Base-by-base conservation (phyloP, 139 green algal genomes). In the Bryopsis sp. region DNA sequence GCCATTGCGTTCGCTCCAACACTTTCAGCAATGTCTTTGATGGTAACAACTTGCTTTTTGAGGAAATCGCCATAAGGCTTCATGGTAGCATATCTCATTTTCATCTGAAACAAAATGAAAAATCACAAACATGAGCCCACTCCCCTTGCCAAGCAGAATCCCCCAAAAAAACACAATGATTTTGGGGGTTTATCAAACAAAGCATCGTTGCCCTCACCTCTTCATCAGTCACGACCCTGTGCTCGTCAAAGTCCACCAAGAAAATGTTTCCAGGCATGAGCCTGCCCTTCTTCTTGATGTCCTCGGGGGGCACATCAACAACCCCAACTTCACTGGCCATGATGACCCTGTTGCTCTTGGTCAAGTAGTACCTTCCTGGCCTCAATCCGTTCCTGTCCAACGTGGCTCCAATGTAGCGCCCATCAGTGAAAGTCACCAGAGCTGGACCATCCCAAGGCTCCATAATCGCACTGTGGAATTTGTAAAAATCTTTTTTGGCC, bases 261-360 rank as follows among this genome's bases (percentile, higher is more conserved):
- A 97, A 88, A 81, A 97, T 96, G 79, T 97, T 97, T 50, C 92
- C 92, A 3, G 92, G 92, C 79, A 90, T 94, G n/a, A 97, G 84
- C 19, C 92, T 84, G 7, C 92, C 92, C 83, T 97, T 97, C 47
- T 72, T 72, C 28, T 74, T 75, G 50, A 97, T 75, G 33, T 97
- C 83, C 60, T 88, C 85, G 39, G 75, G 78, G 29, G 77, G 62
- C 1, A 97, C 73, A 74, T 97, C 92, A n/a, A 97, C 92, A 34
- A 98, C 92, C 31, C 92, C 92, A 29, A 95, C 88, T 80, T 93
- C 79, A 24, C 65, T 79, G 2, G 46, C 80, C 78, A 86, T 86
- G 46, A 88, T 74, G 39, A 88, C 65, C 15, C 73, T 72, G 29
- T 77, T 79, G 32, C 54, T 76, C 68, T 95, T 94, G 36, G 92